phyloP scores from a whole-genome alignment of 441 rosid species.

The Erodium chrysanthum region DNA sequence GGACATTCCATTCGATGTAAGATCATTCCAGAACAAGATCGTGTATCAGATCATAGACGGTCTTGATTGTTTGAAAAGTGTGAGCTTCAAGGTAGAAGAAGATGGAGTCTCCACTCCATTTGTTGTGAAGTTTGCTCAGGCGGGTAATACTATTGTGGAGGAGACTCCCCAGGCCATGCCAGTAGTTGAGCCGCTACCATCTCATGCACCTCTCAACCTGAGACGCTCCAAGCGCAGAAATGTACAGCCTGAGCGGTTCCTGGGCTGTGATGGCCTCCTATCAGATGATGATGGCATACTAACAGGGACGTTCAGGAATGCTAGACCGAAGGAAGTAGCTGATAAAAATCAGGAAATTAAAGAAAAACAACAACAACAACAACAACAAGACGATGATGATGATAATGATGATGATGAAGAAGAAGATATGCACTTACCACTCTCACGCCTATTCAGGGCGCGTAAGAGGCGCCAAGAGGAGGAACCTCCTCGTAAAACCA shows the following conservation, averaged over 20 bases:
- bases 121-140: conserved; percentile 28
- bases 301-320: conserved; percentile 32
- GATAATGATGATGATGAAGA: conserved; percentile 11
- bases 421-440: conserved; percentile 41
- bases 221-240: conserved; percentile 73
- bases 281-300: conserved; percentile 33
- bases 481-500: background rate
- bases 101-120: conserved; percentile 34
- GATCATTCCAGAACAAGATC: conserved; percentile 46
- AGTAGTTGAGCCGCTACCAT: conserved; percentile 20
- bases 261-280: conserved; percentile 39
- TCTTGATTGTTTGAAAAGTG: conserved; percentile 23
- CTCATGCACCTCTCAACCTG: conserved; percentile 35
- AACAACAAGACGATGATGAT: too few relatives aligned
- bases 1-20: conserved; percentile 40
- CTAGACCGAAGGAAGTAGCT: conserved; percentile 28
- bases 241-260: conserved; percentile 56
- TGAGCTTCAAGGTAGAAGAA: conserved; percentile 42
- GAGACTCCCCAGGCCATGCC: conserved; percentile 16
- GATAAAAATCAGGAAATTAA: too few relatives aligned
- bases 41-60: conserved; percentile 50
- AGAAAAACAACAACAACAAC: too few relatives aligned
- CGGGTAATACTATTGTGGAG: conserved; percentile 10
- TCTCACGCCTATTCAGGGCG: conserved; percentile 34
- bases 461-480: background rate